Conservation (phyloP, 768 basidiomycete genomes). For the Albatrellus ellisii region DNA sequence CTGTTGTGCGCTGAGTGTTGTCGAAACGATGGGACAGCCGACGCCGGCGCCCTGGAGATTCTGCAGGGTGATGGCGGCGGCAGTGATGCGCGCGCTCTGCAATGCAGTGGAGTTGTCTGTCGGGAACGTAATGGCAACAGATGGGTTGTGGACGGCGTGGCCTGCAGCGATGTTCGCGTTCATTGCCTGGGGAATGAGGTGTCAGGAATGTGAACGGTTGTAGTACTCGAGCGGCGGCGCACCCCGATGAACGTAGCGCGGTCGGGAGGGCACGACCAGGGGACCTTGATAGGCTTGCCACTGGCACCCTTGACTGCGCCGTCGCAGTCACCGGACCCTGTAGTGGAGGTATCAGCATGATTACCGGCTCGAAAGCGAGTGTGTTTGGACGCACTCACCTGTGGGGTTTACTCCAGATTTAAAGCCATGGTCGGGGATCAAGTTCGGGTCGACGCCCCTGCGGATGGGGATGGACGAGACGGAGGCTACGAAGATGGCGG, state of each 20-base stretch:
- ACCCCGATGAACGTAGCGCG: slow-evolving; percentile 21
- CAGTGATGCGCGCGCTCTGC: slow-evolving; percentile 41
- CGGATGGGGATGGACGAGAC: not conserved
- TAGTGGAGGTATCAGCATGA: no score
- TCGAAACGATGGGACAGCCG: slow-evolving; percentile 55
- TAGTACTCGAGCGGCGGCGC: slow-evolving; percentile 6
- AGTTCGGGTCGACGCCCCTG: slow-evolving; percentile 13
- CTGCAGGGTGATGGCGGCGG: slow-evolving; percentile 56
- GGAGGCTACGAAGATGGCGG: not conserved
- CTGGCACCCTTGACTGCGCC: slow-evolving; percentile 21
- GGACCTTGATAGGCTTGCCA: slow-evolving; percentile 24
- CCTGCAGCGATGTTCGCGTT: slow-evolving; percentile 1
- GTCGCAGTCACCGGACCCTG: slow-evolving; percentile 24
- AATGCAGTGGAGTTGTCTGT: slow-evolving; percentile 39
- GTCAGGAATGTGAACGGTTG: not conserved
- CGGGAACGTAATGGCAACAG: slow-evolving; percentile 47
- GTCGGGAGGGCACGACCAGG: slow-evolving; percentile 27
- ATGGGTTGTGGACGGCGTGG: slow-evolving; percentile 50
- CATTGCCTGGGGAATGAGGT: slow-evolving; percentile 1
- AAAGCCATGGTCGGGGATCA: slow-evolving; percentile 16
- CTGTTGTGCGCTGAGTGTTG: slow-evolving; percentile 22
- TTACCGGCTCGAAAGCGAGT: no score
- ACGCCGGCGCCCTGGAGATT: slow-evolving; percentile 55
- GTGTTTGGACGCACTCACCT: slow-evolving; percentile 10
- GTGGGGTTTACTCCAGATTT: slow-evolving; percentile 11